phyloP scores from a whole-genome alignment of 2,329 filamentous ascomycete genomes.

The Ramichloridium luteum region DNA sequence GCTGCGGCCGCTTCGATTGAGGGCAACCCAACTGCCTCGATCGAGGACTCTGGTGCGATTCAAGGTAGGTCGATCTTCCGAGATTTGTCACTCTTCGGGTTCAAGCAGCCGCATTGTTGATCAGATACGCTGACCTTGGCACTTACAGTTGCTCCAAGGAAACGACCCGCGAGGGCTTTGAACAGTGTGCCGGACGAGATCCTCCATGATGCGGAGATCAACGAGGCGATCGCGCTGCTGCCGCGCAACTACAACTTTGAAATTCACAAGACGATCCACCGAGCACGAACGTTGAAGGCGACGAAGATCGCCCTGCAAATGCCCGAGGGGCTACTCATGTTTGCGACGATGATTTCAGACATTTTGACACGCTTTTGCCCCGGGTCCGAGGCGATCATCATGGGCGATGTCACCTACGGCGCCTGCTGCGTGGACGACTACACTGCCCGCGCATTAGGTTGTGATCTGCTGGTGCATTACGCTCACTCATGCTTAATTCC shows the following conservation, averaged over 20 bases:
- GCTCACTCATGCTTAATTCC: conserved; percentile 94
- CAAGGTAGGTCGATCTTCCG: conserved; percentile 43
- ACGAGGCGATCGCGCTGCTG: conserved; percentile 73
- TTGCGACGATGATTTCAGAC: conserved; percentile 94
- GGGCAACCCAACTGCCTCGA: conserved; percentile 27
- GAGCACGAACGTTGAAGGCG: conserved; percentile 67
- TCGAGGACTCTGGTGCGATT: conserved; percentile 53
- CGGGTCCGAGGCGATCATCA: conserved; percentile 84
- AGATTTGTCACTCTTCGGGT: too few species aligned
- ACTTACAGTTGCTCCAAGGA: conserved; percentile 52
- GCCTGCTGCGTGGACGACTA: conserved; percentile 99
- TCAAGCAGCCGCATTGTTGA: too few species aligned
- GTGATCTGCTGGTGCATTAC: conserved; percentile 90
- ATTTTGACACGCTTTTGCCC: conserved; percentile 91
- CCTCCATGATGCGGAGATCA: conserved; percentile 70
- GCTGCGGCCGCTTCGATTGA: conserved; percentile 34
- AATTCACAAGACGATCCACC: conserved; percentile 94
- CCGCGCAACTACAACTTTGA: conserved; percentile 98
- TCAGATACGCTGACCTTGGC: conserved; percentile 4
- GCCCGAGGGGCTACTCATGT: conserved; percentile 86
- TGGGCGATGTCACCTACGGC: conserved; percentile 98
- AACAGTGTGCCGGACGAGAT: conserved; percentile 88
- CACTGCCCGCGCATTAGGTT: conserved; percentile 84
- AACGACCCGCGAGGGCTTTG: conserved; percentile 64
- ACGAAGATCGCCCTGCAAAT: conserved; percentile 90